Evolutionary conservation across 805 yeast species (phyloP), one percentile per base, ranked within the genome.

Genomic region (Saccharomycopsis guyanensis): DNA sequence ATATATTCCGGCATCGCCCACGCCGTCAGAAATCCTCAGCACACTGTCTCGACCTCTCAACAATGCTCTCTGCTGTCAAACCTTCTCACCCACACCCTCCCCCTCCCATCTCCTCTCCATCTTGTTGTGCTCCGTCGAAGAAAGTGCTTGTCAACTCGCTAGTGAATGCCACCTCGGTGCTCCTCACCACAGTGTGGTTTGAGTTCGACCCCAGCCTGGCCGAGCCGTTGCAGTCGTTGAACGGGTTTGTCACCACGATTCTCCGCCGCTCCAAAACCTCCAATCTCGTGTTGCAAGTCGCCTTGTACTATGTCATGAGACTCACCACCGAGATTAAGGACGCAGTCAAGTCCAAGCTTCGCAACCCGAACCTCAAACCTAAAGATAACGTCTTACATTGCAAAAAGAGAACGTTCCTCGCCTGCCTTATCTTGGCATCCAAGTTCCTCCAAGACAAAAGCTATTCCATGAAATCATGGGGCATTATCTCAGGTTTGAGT

Each of bases 401-500:
- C 56, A 81, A 87, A 5, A 78, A 84, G 55, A 75, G 83, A 51
- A 71, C 78, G 36, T 80, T 86, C 52, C 68, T 86, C 50, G 73
- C 80, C 2, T 73, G 85, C 56, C 60, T 86, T 44, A 82, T 86
- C 44, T 65, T 86, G 33, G 80, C 93, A 3, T 74, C 81, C 43
- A 86, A 86, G 59, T 84, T 78, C 60, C 68, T 73, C 50, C 86
- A 80, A 58, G 95, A 86, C 62, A 74, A 76, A 42, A 82, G 80
- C 58, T 84, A 75, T 61, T 69, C 83, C 25, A 70, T 82, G 54
- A 71, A 69, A 51, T 75, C 84, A 4, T 86, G 95, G 95, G 68
- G 82, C 43, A 75, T 76, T 58, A 79, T 86, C 42, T 74, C 86
- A 29, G 93, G 94, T 0, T 69, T 83, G 35, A 57, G 75, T 19